Percentiles rank a stretch among this genome's conserved stretches.
Evolutionary conservation across 2,329 filamentous ascomycete genomes (phyloP).

Genomic region (Arthroderma uncinatum): DNA sequence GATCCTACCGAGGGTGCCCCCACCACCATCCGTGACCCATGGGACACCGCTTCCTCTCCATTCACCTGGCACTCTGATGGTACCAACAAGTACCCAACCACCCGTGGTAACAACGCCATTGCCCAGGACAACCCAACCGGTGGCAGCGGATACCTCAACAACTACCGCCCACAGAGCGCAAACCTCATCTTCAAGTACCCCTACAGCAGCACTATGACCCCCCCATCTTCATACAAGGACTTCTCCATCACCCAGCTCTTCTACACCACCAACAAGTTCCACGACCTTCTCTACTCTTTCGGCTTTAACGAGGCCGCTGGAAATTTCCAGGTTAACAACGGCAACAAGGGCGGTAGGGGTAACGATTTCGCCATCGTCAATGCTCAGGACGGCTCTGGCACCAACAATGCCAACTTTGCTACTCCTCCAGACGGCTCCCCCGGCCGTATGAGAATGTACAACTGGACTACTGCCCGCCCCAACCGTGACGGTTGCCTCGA

Average conservation of each 20-base stretch:
- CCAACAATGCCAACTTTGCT: conserved; percentile 14
- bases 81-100: conserved; percentile 8
- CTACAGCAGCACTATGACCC: conserved; percentile 4
- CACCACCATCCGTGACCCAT: conserved; percentile 8
- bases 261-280: conserved; percentile 12
- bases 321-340: conserved; percentile 12
- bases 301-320: conserved; percentile 13
- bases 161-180: conserved; percentile 12
- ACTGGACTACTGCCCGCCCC: conserved; percentile 10
- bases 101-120: conserved; percentile 14
- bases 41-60: conserved; percentile 6
- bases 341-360: conserved; percentile 10
- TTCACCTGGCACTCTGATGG: conserved; percentile 13
- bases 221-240: conserved; percentile 10
- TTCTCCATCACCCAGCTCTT: conserved; percentile 13
- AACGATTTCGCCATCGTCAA: conserved; percentile 13
- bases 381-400: conserved; percentile 13
- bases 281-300: conserved; percentile 11
- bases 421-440: conserved; percentile 13
- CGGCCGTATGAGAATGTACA: conserved; percentile 15
- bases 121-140: conserved; percentile 12
- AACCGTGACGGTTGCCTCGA: conserved; percentile 12
- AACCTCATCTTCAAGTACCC: conserved; percentile 12
- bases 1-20: conserved; percentile 12
- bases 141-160: conserved; percentile 10